Evolutionary conservation across 805 yeast species (phyloP).

Genomic region (Saccharomyces paradoxus): DNA sequence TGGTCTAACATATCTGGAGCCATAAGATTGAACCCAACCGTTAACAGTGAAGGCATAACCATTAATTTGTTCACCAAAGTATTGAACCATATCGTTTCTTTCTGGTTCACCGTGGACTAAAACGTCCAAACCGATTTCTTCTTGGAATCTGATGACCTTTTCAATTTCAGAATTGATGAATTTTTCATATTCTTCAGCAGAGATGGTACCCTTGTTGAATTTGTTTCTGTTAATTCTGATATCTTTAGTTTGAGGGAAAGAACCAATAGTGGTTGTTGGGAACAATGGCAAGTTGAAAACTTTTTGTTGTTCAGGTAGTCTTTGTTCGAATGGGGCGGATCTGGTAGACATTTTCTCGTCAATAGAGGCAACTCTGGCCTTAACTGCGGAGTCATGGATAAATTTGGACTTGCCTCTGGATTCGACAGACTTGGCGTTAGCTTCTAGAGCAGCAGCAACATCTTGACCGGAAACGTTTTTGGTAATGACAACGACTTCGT

Average conservation of each 20-base stretch:
- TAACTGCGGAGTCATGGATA: conserved; percentile 88
- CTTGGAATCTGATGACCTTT: conserved; percentile 96
- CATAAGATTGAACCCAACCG: conserved; percentile 99
- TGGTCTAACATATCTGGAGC: conserved; percentile 99
- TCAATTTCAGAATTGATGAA: conserved; percentile 96
- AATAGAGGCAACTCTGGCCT: conserved; percentile 73
- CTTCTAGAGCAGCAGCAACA: conserved; percentile 68
- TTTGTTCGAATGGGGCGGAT: conserved; percentile 74
- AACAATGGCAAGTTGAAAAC: conserved; percentile 90
- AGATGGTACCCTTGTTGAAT: conserved; percentile 91
- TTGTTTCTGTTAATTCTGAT: conserved; percentile 98
- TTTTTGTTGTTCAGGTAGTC: conserved; percentile 81
- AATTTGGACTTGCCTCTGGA: conserved; percentile 80
- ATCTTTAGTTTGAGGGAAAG: conserved; percentile 99
- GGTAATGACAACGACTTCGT: conserved; percentile 85
- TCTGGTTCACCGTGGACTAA: conserved; percentile 99
- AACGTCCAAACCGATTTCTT: conserved; percentile 96
- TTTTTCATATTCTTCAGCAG: conserved; percentile 90
- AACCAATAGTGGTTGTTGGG: conserved; percentile 99
- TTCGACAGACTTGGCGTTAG: conserved; percentile 78
- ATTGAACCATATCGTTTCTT: conserved; percentile 99
- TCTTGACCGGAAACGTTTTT: conserved; percentile 78
- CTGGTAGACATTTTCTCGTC: conserved; percentile 74
- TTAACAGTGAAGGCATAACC: conserved; percentile 97
- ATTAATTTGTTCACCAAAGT: conserved; percentile 97